Conservation (phyloP, 768 basidiomycete species). For the Russula sp. region DNA sequence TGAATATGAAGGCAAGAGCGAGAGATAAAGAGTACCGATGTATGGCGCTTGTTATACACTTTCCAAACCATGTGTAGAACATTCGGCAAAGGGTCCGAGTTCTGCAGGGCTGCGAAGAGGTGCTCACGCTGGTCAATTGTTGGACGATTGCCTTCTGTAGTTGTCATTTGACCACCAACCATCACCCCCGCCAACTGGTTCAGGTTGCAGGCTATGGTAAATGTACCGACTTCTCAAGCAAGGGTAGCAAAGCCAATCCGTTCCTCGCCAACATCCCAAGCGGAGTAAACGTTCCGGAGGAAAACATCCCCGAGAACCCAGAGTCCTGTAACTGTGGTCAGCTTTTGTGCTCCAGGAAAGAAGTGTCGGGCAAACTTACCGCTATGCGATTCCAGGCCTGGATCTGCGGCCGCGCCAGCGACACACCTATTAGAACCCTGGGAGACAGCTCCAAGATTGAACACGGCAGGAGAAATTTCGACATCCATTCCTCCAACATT, state of each 20-base stretch:
- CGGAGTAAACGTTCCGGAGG: neutral
- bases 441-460: neutral
- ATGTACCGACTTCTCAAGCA: neutral
- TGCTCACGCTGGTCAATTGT: too few relatives aligned
- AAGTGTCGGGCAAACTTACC: neutral
- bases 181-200: too few relatives aligned
- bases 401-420: neutral
- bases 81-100: too few relatives aligned
- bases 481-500: neutral
- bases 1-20: too few relatives aligned
- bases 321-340: neutral
- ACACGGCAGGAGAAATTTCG: neutral
- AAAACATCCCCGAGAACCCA: conserved; percentile 1
- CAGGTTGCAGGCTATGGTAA: too few relatives aligned
- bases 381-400: neutral
- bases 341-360: neutral
- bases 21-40: too few relatives aligned
- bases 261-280: neutral
- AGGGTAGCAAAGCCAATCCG: neutral
- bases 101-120: too few relatives aligned
- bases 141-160: too few relatives aligned
- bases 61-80: too few relatives aligned
- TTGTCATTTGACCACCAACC: too few relatives aligned
- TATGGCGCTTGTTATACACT: too few relatives aligned
- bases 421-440: neutral